Evolutionary conservation across 1,284 basidiomycete genomes (phyloP).

Genomic region (Austroboletus rostrupii): DNA sequence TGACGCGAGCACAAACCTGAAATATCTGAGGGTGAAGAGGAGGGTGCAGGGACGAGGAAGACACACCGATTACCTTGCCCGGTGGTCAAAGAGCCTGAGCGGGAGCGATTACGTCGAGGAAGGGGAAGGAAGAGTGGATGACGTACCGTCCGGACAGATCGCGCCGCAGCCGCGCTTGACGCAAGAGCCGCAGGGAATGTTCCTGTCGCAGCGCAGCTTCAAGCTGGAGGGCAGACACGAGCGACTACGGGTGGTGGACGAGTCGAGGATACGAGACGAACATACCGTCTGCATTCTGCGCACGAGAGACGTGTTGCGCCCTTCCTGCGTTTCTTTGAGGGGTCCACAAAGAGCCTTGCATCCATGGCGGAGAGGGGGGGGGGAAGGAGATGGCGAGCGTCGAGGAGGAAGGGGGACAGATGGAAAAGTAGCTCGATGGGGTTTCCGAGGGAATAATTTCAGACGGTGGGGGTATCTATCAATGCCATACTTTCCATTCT

Average conservation of each 20-base stretch:
- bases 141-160: slow-evolving; percentile 57
- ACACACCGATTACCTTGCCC: slow-evolving; percentile 74
- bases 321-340: slow-evolving; percentile 65
- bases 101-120: slow-evolving; percentile 19
- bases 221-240: slow-evolving; percentile 38
- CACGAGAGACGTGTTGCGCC: slow-evolving; percentile 73
- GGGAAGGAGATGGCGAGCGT: slow-evolving; percentile 36
- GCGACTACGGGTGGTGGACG: background rate
- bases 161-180: slow-evolving; percentile 66
- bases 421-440: slow-evolving; percentile 19
- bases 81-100: slow-evolving; percentile 65
- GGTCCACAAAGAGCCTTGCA: slow-evolving; percentile 31
- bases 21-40: slow-evolving; percentile 6
- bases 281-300: slow-evolving; percentile 69
- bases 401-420: slow-evolving; percentile 16
- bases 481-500: slow-evolving; percentile 14
- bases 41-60: background rate
- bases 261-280: background rate
- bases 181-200: slow-evolving; percentile 34
- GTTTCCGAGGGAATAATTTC: slow-evolving; percentile 9
- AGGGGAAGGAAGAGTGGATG: slow-evolving; percentile 6
- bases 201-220: slow-evolving; percentile 73
- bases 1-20: slow-evolving; percentile 74
- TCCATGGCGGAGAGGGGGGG: slow-evolving; percentile 32
- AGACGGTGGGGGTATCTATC: slow-evolving; percentile 3